These are phyloP conservation scores for Melanomma pulvis-pyrius DNA, from an alignment of 495 filamentous ascomycete genomes.

Conservation along the genomic window DNA sequence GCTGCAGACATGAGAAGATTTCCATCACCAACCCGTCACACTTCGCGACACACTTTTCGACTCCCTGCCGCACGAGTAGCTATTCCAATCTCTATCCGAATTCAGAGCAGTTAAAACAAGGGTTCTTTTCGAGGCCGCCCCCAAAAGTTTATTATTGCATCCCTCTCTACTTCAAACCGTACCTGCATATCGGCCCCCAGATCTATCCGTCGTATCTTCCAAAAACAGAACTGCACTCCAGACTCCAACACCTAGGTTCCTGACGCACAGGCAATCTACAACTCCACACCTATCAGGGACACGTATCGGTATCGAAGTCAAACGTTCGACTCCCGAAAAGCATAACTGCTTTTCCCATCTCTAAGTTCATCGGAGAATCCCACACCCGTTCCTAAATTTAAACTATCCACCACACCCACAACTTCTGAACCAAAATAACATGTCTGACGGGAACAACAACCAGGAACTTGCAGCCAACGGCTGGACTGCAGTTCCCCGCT, in stretches of 20 bases:
- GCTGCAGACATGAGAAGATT: no score
- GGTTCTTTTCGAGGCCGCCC: background rate
- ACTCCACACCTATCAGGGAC: background rate
- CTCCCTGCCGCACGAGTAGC: background rate
- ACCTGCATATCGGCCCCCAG: conserved; percentile 35
- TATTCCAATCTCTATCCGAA: background rate
- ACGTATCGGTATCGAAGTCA: background rate
- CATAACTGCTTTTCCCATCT: background rate
- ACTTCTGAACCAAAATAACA: conserved; percentile 1
- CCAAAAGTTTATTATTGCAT: conserved; percentile 19
- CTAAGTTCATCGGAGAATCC: background rate
- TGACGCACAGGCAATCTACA: background rate
- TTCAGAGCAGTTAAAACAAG: background rate
- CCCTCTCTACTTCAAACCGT: conserved; percentile 11
- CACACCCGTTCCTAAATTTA: background rate
- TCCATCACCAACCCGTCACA: no score
- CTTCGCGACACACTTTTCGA: background rate
- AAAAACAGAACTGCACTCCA: conserved; percentile 13
- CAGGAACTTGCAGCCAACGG: conserved; percentile 30
- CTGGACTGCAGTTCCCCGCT: conserved; percentile 44
- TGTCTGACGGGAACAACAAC: conserved; percentile 13
- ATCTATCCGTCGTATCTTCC: conserved; percentile 11
- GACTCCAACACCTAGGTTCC: conserved; percentile 5
- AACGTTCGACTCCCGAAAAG: background rate
- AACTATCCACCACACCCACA: background rate